These are phyloP conservation scores for Geotrichum reessii DNA, from an alignment of 1,139 yeast genomes.

Conservation along the genomic window DNA sequence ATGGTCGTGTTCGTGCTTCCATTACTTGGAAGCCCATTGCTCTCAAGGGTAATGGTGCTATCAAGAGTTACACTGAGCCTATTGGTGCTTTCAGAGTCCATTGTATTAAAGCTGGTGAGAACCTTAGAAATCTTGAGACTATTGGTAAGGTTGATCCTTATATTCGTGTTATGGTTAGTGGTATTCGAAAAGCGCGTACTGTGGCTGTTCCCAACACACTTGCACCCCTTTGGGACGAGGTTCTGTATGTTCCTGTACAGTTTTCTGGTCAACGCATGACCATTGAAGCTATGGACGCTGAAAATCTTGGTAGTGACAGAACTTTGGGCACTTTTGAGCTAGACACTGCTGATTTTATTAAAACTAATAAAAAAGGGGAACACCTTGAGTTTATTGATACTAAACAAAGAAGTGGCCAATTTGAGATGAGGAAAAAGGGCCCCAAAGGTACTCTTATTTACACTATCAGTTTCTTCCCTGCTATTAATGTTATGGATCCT, in stretches of 20 bases:
- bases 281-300: constrained; percentile 89
- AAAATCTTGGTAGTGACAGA: constrained; percentile 69
- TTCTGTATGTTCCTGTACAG: constrained; percentile 72
- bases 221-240: constrained; percentile 82
- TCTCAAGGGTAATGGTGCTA: constrained; percentile 52
- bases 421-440: constrained; percentile 62
- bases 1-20: constrained; percentile 63
- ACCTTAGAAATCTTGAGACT: constrained; percentile 72
- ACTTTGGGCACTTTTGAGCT: constrained; percentile 78
- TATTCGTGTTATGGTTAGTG: constrained; percentile 70
- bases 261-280: constrained; percentile 76
- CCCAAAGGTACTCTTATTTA: constrained; percentile 77
- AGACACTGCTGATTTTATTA: constrained; percentile 59
- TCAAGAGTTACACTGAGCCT: constrained; percentile 83
- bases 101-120: constrained; percentile 56
- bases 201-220: constrained; percentile 59
- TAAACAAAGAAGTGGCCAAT: constrained; percentile 52
- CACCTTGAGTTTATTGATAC: constrained; percentile 57
- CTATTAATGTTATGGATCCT: constrained; percentile 67
- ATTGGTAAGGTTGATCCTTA: constrained; percentile 93
- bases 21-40: constrained; percentile 86
- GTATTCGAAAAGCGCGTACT: constrained; percentile 72
- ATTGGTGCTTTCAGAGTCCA: constrained; percentile 83
- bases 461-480: constrained; percentile 74
- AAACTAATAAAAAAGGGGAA: constrained; percentile 59